phyloP scores from a whole-genome alignment of 768 basidiomycete genomes.

The Trametes elegans region DNA sequence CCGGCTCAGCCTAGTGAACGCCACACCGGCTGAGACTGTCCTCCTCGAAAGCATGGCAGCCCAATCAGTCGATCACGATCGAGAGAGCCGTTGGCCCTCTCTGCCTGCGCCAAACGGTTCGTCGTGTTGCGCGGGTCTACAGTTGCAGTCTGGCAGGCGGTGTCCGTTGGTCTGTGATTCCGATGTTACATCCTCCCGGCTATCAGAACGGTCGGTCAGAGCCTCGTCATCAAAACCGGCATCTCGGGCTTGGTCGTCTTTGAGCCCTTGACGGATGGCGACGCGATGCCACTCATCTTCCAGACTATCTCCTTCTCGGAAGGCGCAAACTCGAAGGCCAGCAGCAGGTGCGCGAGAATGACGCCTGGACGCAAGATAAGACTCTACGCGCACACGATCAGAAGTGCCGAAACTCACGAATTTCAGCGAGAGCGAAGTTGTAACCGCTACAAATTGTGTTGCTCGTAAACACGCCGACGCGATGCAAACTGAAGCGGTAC shows the following conservation, averaged over 20 bases:
- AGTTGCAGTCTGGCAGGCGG: no score
- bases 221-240: neutral
- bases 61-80: no score
- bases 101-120: no score
- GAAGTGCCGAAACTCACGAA: neutral
- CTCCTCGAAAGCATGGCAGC: no score
- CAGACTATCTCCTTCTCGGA: constrained; percentile 11
- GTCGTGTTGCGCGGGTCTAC: no score
- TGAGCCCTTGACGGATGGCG: constrained; percentile 4
- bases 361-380: neutral
- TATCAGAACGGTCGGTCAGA: neutral
- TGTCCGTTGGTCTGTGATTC: no score
- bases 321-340: constrained; percentile 4
- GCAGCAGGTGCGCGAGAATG: neutral
- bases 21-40: no score
- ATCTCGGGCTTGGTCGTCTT: constrained; percentile 3
- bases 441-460: neutral
- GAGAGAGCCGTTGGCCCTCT: no score
- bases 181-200: no score
- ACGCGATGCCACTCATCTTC: constrained; percentile 11
- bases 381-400: neutral
- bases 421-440: constrained; percentile 3
- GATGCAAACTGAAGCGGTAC: neutral
- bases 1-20: no score
- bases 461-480: neutral